phyloP scores from a whole-genome alignment of 2,329 filamentous ascomycete genomes.

The Dryadomyces sulphureus region DNA sequence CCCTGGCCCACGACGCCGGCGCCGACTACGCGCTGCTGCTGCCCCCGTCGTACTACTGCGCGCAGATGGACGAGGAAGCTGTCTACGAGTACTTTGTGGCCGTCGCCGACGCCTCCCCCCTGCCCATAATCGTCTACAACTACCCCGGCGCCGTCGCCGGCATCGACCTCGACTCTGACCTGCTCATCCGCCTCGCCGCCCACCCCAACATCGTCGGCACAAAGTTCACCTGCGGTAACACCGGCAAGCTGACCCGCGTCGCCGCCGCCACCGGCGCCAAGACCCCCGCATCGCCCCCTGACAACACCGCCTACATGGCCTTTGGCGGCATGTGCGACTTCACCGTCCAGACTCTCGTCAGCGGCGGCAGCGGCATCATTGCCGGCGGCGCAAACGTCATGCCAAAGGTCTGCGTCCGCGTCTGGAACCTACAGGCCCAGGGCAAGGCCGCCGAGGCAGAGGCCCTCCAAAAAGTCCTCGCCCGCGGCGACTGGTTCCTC shows the following conservation, averaged over 20 bases:
- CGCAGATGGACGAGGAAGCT: slow-evolving; percentile 58
- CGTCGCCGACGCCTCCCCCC: slow-evolving; percentile 60
- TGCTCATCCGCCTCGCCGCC: slow-evolving; percentile 63
- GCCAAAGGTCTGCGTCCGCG: slow-evolving; percentile 64
- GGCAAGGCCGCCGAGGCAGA: slow-evolving; percentile 64
- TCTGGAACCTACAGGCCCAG: slow-evolving; percentile 62
- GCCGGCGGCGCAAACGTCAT: slow-evolving; percentile 76
- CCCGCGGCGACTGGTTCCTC: slow-evolving; percentile 67
- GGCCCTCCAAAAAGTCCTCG: slow-evolving; percentile 61
- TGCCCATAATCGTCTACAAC: slow-evolving; percentile 80
- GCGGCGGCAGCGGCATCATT: slow-evolving; percentile 71
- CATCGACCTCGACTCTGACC: slow-evolving; percentile 80
- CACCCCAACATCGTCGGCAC: slow-evolving; percentile 78
- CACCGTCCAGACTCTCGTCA: slow-evolving; percentile 65
- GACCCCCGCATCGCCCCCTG: slow-evolving; percentile 35
- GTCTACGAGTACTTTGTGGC: slow-evolving; percentile 41
- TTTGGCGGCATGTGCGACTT: slow-evolving; percentile 84
- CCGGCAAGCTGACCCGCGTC: slow-evolving; percentile 75
- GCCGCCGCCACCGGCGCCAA: slow-evolving; percentile 57
- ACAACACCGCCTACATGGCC: slow-evolving; percentile 61
- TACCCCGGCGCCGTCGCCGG: slow-evolving; percentile 78
- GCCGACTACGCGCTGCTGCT: slow-evolving; percentile 71
- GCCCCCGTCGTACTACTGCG: slow-evolving; percentile 71
- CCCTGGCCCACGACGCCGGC: slow-evolving; percentile 50
- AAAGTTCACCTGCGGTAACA: slow-evolving; percentile 87